Percentiles rank a stretch among this genome's conserved stretches.
phyloP scores from a whole-genome alignment of 2,329 filamentous ascomycete species.

The Shiraia bambusicola region DNA sequence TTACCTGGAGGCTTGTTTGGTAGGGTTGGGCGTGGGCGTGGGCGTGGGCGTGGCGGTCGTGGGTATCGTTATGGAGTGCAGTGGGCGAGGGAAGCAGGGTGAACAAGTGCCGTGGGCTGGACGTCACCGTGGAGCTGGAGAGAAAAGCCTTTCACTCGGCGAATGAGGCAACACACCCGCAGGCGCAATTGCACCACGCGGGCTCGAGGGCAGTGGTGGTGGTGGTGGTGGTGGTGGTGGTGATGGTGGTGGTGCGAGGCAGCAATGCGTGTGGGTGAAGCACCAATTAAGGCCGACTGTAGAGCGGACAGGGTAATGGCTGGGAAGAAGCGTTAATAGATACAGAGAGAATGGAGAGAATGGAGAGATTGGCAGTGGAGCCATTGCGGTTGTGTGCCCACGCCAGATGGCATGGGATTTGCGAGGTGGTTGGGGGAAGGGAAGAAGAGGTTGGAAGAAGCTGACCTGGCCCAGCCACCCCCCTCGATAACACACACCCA shows the following conservation, averaged over 20 bases:
- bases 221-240: slow-evolving; percentile 16
- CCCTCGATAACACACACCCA: no score
- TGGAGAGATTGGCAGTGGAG: slow-evolving; percentile 24
- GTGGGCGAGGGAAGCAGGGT: slow-evolving; percentile 31
- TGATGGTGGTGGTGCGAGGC: not conserved
- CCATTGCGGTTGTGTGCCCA: slow-evolving; percentile 22
- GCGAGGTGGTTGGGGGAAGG: slow-evolving; percentile 22
- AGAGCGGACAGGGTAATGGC: slow-evolving; percentile 19
- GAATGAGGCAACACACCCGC: slow-evolving; percentile 14
- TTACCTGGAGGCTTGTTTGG: slow-evolving; percentile 20
- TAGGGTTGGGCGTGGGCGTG: slow-evolving; percentile 33
- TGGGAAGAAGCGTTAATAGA: slow-evolving; percentile 25
- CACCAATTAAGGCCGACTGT: slow-evolving; percentile 23
- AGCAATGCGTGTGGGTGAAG: no score
- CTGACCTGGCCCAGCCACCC: slow-evolving; percentile 11
- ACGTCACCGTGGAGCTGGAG: slow-evolving; percentile 30
- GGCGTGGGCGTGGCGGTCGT: slow-evolving; percentile 37
- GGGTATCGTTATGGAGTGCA: slow-evolving; percentile 41
- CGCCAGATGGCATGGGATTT: slow-evolving; percentile 9
- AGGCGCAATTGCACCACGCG: slow-evolving; percentile 25
- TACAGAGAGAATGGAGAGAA: slow-evolving; percentile 21
- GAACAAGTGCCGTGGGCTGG: slow-evolving; percentile 24
- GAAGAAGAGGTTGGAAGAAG: slow-evolving; percentile 23
- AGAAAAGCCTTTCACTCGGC: slow-evolving; percentile 7
- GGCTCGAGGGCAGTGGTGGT: slow-evolving; percentile 16